Base-by-base conservation (phyloP, 2,329 filamentous ascomycete genomes). In the Sphaceloma murrayae region DNA sequence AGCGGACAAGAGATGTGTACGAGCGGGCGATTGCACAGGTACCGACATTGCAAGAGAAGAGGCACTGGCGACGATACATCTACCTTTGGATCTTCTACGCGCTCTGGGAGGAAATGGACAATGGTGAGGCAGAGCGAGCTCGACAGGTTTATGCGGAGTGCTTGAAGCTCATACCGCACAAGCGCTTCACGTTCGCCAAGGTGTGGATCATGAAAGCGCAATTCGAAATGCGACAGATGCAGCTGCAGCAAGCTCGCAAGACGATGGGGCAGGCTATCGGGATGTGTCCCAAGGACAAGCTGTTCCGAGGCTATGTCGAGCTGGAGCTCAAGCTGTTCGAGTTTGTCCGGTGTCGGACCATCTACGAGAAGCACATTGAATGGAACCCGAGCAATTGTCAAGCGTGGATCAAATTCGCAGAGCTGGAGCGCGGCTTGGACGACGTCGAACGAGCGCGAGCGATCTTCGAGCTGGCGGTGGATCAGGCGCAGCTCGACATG, bases 71-170 rank as follows among this genome's bases (percentile, higher is more conserved):
- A 52, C 75, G 91, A 26, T 98, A 98, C 63, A 93, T 98, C 48
- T 98, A 96, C 59, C 74, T 98, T 1, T 98, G 89, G 86, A 77
- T 96, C 32, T 95, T 96, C 66, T 98, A 96, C 63, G 91, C 91
- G 7, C 68, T 95, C 13, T 96, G 84, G 77, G 91, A 96, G 62
- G 91, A 98, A 63, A 79, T 85, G 62, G 82, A 89, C 51, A 82
- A 80, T 26, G 80, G 82, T 53, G 86, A 96, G 56, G 58, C 77
- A 17, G 77, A 82, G 18, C 77, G 91, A 33, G 85, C 89, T 14
- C 76, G 83, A 13, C 85, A 95, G 59, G 86, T 98, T 49, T 98
- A 96, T 67, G 78, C 81, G 53, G 85, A 91, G 52, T 94, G 86
- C 55, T 66, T 96, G 34, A 81, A 82, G 49, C 67, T 96, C 34